Conservation (phyloP, 1,284 basidiomycete genomes). For the Apiotrichum akiyoshidainum region DNA sequence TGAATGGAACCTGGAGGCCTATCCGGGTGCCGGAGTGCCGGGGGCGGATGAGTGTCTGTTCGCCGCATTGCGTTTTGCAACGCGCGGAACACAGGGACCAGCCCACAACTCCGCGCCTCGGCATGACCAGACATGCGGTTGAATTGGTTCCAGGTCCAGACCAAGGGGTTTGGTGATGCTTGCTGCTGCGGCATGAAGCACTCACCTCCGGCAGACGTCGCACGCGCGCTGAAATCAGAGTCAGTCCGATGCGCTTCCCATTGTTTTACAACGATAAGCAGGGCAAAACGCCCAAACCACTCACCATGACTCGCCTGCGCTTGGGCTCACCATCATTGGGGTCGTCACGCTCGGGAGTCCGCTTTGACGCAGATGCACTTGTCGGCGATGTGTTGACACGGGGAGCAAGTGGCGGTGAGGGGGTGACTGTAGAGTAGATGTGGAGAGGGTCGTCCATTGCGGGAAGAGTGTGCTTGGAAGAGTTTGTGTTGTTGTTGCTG, state of each 20-base stretch:
- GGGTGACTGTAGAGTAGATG: background rate
- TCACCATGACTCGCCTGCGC: slow-evolving; percentile 1
- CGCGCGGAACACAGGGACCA: no score
- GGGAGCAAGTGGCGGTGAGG: background rate
- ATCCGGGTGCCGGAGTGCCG: no score
- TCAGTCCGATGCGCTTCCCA: background rate
- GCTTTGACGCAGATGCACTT: background rate
- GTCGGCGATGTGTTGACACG: background rate
- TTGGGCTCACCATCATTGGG: slow-evolving; percentile 4
- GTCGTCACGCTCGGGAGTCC: background rate
- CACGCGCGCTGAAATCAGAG: slow-evolving; percentile 38
- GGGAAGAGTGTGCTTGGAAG: background rate
- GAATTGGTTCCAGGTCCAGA: no score
- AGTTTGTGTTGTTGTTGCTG: no score
- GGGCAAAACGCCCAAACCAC: background rate
- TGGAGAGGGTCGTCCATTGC: background rate
- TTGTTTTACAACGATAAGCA: background rate
- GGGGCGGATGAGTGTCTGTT: no score
- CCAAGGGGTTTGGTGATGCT: no score
- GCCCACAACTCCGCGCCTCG: no score
- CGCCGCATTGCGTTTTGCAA: no score
- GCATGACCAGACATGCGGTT: no score
- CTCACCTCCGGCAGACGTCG: slow-evolving; percentile 41
- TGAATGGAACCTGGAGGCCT: no score
- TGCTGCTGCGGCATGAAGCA: no score